These are phyloP conservation scores for Nevesoporus exiguus DNA, from an alignment of 768 basidiomycete genomes.

Conservation along the genomic window DNA sequence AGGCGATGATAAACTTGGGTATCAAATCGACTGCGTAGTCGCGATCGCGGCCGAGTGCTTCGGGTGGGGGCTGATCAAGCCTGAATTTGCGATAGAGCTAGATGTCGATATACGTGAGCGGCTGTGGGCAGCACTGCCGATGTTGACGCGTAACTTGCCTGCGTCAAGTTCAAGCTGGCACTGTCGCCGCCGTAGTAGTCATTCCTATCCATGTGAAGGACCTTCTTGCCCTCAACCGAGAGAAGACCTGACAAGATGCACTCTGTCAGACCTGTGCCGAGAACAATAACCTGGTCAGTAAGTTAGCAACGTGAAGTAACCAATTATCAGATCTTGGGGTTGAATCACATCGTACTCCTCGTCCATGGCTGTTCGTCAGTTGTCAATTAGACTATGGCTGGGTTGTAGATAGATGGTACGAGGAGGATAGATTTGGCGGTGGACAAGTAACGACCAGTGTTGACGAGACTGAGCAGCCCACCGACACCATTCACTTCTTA, in stretches of 20 bases:
- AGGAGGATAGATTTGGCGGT: conserved; percentile 7
- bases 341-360: conserved; percentile 90
- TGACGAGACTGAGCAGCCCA: neutral
- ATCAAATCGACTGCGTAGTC: conserved; percentile 98
- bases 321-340: conserved; percentile 16
- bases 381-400: conserved; percentile 10
- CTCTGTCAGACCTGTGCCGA: conserved; percentile 97
- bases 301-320: conserved; percentile 13
- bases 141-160: conserved; percentile 51
- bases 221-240: conserved; percentile 99
- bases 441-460: conserved; percentile 13
- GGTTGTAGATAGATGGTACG: conserved; percentile 9
- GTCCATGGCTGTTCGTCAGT: conserved; percentile 66
- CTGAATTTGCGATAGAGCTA: conserved; percentile 98
- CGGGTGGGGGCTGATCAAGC: conserved; percentile 66
- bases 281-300: conserved; percentile 67
- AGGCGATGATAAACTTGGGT: conserved; percentile 99
- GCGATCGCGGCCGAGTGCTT: conserved; percentile 90
- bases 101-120: conserved; percentile 22
- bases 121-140: neutral
- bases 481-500: neutral
- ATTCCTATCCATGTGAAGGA: conserved; percentile 97
- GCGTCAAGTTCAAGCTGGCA: conserved; percentile 94
- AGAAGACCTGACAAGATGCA: conserved; percentile 97
- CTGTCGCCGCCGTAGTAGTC: conserved; percentile 99